phyloP scores from a whole-genome alignment of 2,329 filamentous ascomycete species.

The Ascosphaera pollenicola region DNA sequence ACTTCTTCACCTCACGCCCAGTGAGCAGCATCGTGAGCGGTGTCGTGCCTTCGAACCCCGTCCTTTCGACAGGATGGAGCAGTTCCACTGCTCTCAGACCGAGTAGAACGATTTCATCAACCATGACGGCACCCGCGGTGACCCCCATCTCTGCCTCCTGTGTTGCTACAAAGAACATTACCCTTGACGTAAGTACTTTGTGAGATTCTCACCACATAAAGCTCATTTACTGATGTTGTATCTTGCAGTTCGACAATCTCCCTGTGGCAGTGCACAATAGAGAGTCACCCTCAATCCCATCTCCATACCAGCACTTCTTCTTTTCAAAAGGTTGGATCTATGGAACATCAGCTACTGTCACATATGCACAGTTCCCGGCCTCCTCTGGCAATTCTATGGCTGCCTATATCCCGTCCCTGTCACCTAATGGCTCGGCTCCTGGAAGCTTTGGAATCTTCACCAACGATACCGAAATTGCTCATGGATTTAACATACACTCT shows the following conservation, averaged over 20 bases:
- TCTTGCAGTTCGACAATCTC: constrained; percentile 10
- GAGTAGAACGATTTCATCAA: background rate
- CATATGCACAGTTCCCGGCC: constrained; percentile 22
- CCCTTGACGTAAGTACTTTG: constrained; percentile 5
- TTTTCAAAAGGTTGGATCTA: constrained; percentile 30
- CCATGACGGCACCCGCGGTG: background rate
- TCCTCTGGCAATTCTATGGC: constrained; percentile 25
- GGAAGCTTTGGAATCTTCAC: constrained; percentile 27
- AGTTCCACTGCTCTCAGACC: background rate
- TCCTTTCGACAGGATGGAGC: background rate
- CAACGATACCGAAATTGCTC: constrained; percentile 20
- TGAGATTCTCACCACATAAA: background rate
- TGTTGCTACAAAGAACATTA: constrained; percentile 6
- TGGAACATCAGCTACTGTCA: constrained; percentile 18
- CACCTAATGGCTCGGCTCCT: constrained; percentile 13
- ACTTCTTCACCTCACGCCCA: too few relatives aligned
- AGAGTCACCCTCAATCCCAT: constrained; percentile 19
- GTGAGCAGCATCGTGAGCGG: background rate
- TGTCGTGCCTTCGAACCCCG: background rate
- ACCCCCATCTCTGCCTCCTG: constrained; percentile 3
- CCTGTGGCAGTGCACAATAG: constrained; percentile 7
- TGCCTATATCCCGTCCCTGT: constrained; percentile 20
- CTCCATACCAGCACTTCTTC: constrained; percentile 28
- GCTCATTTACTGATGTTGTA: background rate
- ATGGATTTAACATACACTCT: constrained; percentile 28